A percentile compares a stretch with the other conserved stretches of the same genome.
phyloP scores from a whole-genome alignment of 1,284 basidiomycete genomes.

The Trametes hirsuta region DNA sequence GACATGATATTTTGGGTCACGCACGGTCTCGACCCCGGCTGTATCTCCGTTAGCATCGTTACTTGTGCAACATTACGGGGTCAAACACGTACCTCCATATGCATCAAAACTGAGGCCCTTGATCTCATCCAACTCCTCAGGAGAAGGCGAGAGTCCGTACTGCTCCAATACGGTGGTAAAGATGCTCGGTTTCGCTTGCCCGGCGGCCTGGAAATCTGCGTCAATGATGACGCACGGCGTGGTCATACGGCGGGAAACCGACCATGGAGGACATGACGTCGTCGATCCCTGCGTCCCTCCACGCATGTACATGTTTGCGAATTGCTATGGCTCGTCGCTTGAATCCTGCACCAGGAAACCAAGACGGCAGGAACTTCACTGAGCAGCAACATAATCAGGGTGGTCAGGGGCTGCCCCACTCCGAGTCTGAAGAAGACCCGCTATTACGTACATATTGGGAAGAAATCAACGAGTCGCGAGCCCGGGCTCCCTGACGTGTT shows the following conservation, averaged over 20 bases:
- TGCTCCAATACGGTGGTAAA: background rate
- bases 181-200: background rate
- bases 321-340: conserved; percentile 18
- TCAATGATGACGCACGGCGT: background rate
- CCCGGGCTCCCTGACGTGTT: conserved; percentile 10
- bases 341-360: conserved; percentile 26
- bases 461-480: conserved; percentile 25
- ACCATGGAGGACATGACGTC: conserved; percentile 23
- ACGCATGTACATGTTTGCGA: conserved; percentile 3
- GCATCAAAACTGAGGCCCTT: conserved; percentile 21
- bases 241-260: background rate
- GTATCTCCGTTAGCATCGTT: background rate
- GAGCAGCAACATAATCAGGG: background rate
- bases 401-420: background rate
- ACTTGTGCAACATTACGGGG: background rate
- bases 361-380: conserved; percentile 24
- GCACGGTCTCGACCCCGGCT: conserved; percentile 33
- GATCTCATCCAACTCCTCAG: conserved; percentile 21
- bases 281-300: conserved; percentile 17
- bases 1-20: background rate
- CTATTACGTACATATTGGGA: conserved; percentile 25
- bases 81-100: conserved; percentile 23
- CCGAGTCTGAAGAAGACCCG: background rate
- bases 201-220: background rate
- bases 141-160: background rate